Evolutionary conservation across 2,329 filamentous ascomycete genomes (phyloP).

Genomic region (Penicillium sp.): DNA sequence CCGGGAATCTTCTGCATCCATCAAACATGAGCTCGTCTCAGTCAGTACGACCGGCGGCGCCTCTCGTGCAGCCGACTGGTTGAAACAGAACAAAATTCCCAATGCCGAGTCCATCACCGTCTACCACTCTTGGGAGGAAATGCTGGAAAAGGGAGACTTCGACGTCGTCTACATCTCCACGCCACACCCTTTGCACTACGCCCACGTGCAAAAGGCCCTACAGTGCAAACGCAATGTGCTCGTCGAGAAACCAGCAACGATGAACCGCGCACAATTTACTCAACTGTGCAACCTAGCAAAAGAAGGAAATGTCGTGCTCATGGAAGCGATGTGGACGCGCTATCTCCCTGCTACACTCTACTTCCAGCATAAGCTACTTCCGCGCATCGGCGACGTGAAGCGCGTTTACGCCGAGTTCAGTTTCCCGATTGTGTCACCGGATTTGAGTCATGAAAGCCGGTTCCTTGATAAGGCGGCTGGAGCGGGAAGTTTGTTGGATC

Average conservation of each 20-base stretch:
- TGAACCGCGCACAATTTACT: conserved; percentile 24
- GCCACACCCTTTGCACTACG: conserved; percentile 29
- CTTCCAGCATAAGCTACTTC: conserved; percentile 53
- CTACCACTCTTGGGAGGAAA: conserved; percentile 25
- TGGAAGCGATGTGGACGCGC: conserved; percentile 33
- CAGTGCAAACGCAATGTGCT: conserved; percentile 25
- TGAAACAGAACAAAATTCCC: conserved; percentile 22
- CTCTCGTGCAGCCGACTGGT: conserved; percentile 21
- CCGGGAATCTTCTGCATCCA: conserved; percentile 10
- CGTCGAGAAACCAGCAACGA: conserved; percentile 30
- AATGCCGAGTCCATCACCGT: conserved; percentile 16
- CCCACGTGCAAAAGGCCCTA: conserved; percentile 23
- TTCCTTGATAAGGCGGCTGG: conserved; percentile 77
- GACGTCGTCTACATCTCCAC: conserved; percentile 34
- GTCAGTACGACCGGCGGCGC: conserved; percentile 24
- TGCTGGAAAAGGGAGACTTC: conserved; percentile 29
- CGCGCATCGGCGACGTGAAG: conserved; percentile 56
- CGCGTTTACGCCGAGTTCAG: conserved; percentile 33
- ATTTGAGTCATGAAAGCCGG: conserved; percentile 50
- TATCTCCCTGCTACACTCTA: conserved; percentile 22
- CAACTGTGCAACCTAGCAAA: conserved; percentile 4
- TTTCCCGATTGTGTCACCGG: conserved; percentile 25
- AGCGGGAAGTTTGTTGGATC: conserved; percentile 72
- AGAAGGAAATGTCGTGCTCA: conserved; percentile 24
- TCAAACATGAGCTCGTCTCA: conserved; percentile 24